Evolutionary conservation across 2,329 filamentous ascomycete species (phyloP), one percentile per base, ranked within the genome.

Genomic region (Apiospora sp.): DNA sequence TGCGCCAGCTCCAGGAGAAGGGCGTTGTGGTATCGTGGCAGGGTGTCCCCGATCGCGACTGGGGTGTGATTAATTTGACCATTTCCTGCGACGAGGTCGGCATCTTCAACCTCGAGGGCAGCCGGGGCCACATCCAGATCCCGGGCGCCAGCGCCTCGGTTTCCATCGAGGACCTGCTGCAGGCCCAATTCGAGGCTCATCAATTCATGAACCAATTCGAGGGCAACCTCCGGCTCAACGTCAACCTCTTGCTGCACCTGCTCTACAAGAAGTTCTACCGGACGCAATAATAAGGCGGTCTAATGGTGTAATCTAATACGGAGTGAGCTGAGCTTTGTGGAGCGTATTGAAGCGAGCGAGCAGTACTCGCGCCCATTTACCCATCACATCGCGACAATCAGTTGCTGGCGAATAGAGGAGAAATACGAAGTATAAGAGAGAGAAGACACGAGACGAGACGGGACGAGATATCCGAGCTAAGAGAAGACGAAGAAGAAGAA

Each of bases 211-310:
- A 94, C 79, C 87, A 98, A 74, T 99, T 99, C 79, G 94, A 97
- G 81, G 92, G 92, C 71, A 90, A 89, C 75, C 87, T 98, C 80
- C 92, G 93, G 83, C 89, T 99, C 80, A 98, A 98, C 83, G 96
- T 99, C 79, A 99, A 99, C 86, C 83, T 99, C 80, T 91, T 99
- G 84, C 87, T 99, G 87, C 96, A 99, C 88, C 87, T 98, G 83
- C 90, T 99, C 77, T 98, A 98, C 87, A 97, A 97, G 90, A 99
- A 99, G 88, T 99, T 99, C 83, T 99, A 99, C 82, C 86, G 91
- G 74, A 92, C 91, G 73, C 90, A 92, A 79, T 91, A 84, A 84
- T 69, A n/a, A 61, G 30, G 30, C 30, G 54, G 30, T 22, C 27
- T 34, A 30, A 54, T 30, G 37, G 37, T 41, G 8, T 41, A 41